Base-by-base conservation (phyloP, 108 stramenopile genomes). In the Discostella stelligeroides region DNA sequence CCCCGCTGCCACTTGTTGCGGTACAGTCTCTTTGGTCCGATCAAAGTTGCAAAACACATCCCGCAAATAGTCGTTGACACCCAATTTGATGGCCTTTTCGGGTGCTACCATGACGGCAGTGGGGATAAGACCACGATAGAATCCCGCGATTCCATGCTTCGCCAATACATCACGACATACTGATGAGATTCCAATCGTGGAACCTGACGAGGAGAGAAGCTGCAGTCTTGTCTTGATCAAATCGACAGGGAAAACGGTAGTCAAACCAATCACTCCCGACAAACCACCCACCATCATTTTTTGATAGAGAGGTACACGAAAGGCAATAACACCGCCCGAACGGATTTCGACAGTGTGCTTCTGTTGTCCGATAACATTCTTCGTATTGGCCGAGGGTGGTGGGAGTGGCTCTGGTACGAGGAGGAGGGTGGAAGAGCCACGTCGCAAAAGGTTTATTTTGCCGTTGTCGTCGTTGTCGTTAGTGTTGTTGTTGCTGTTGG, bases 31-130 rank as follows among this genome's bases (percentile, higher is more conserved):
- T 39, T 54, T 62, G 13, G 61, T 70, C 20, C 62, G 21, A 28
- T 63, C 56, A 37, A 18, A 48, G 48, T 46, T 28, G 43, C 43
- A 66, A 64, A 72, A 50, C 15, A 58, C 60, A 43, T 62, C 57
- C 21, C 75, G 73, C 13, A 85, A 66, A 42, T 74, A 56, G 47
- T 87, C 84, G 51, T 86, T 83, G 29, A 84, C 85, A 4, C 63
- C 68, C 49, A 90, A 56, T 56, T 87, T 87, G 30, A 87, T 76
- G 54, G 82, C 82, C 69, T 86, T 86, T 37, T 90, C 88, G 11
- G 91, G 91, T 11, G 83, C 87, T 9, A 91, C 83, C 27, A 86
- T 85, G 8, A 87, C 48, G 11, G 86, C 55, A 37, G 82, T 74
- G 6, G 81, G 54, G 12, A 34, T 43, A 13, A 85, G 46, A 10